Base-by-base conservation (phyloP, 345 rosid genomes). In the Hibiscus mutabilis region DNA sequence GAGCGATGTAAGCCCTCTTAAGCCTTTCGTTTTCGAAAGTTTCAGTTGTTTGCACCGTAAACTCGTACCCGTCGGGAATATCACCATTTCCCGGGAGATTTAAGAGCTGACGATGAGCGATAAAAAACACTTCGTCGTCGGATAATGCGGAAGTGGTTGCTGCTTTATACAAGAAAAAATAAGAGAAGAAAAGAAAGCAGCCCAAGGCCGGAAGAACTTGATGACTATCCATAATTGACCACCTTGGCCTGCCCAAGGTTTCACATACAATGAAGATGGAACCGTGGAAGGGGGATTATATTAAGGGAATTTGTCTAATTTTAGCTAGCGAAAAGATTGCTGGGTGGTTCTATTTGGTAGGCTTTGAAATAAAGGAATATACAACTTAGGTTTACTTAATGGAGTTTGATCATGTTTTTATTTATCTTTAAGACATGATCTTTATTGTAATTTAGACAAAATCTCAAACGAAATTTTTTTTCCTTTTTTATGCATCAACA, bases 181-280 rank as follows among this genome's bases (percentile, higher is more conserved):
- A 73, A 37, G 21, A 62, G 18, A 37, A 22, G 1, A 73, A 24
- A 21, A 35, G 70, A 33, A 81, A 75, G 87, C 86, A 86, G 86
- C 95, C 91, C 6, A 76, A 83, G 88, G 83, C 83, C 76, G 46
- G 19, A 37, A 78, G 46, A 53, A 19, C 25, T 53, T 53, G 53
- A 49, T 3, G 18, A 49, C 0, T 49, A 15, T 72, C 14, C 46
- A 42, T 42, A 8, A 11, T 70, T n/a, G 68, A 78, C 66, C 59
- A 77, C 91, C 94, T 82, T 85, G 92, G 91, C n/a, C 65, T 72
- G 80, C 87, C 92, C 91, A 86, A 88, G 93, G 95, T 87, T 86
- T 96, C 91, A 82, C 82, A 82, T 79, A 71, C 79, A 61, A 21
- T 19, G 73, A 9, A 22, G 2, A 40, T 5, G 61, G 13, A 4